Base-by-base conservation (phyloP, 1,284 basidiomycete genomes). In the Papiliotrema nemorosa region DNA sequence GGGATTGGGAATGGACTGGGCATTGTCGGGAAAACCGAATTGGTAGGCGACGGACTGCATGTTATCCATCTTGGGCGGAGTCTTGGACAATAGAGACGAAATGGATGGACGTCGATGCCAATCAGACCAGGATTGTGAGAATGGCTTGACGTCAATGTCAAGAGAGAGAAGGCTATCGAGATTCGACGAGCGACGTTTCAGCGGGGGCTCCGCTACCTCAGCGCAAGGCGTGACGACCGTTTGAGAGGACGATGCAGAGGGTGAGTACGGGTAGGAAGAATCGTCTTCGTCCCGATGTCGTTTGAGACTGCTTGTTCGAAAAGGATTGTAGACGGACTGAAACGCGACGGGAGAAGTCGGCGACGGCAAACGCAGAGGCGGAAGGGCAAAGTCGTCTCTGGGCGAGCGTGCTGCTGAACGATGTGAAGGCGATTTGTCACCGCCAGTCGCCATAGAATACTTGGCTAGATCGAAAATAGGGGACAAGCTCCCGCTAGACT, bases 61-160 rank as follows among this genome's bases (percentile, higher is more conserved):
- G 14, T 18, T 47, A 10, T 27, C 25, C 41, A 20, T 27, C n/a
- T 33, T 22, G 46, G 35, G 48, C 54, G 43, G 44, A 49, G 41
- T 44, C 36, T 37, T 57, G 46, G 35, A 47, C 40, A n/a, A n/a
- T n/a, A n/a, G n/a, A n/a, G n/a, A n/a, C n/a, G n/a, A n/a, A n/a
- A 16, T 9, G 46, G 51, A 84, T 66, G 87, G 86, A 52, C 87
- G 82, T 69, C 86, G 79, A 59, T 86, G 85, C 57, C 78, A 79
- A 16, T 36, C 41, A 25, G 25, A 36, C 41, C 48, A 43, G 24
- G 25, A 20, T 3, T n/a, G 18, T 9, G 36, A 10, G 27, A 33
- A n/a, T 14, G 45, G 34, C 25, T 49, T 44, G n/a, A 45, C 37
- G 18, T 49, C 44, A 16, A 38, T 50, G 3, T 55, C 57, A n/a